Evolutionary conservation across 768 basidiomycete genomes (phyloP), one percentile per base, ranked within the genome.

Genomic region (Lactarius akahatsu): DNA sequence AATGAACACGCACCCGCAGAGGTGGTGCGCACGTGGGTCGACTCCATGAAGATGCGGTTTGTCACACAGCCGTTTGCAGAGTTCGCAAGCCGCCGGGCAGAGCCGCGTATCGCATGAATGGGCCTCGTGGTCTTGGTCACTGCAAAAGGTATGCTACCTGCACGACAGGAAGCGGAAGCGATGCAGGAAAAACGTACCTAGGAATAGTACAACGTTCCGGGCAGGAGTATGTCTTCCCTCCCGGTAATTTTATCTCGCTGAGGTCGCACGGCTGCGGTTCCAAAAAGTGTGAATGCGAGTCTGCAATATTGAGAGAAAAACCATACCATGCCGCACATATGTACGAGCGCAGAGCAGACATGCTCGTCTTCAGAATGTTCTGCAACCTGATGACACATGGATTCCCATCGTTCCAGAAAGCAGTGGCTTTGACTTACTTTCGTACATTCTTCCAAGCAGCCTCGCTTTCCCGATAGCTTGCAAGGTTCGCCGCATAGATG

Each of bases 401-500:
- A 10, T 28, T 32, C 18, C 3, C 2, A 3, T 7, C 1, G n/a
- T n/a, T 26, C 40, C 23, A 40, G 11, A 10, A 36, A 45, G 20
- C 1, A 45, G 58, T 23, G 8, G 9, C 16, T 23, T 13, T 15
- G 20, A 32, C 69, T 23, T 45, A 84, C 86, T 76, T 85, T 82
- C 8, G 80, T 78, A 63, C 87, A 88, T 28, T 80, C 72, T 3
- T 73, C 74, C 28, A 84, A 73, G 66, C 87, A 88, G 0, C 86
- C 86, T 40, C 74, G 74, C 62, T 77, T 82, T 36, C 78, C 81
- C 9, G 71, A 70, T 16, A 85, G 76, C 43, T 72, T 72, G 71
- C 87, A 88, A 7, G 73, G 70, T 56, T 81, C 76, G 18, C 85
- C 87, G 56, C 86, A 88, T 2, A 86, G 69, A 74, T 88, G 82